These are phyloP conservation scores for Crithidia bombi DNA, from an alignment of 208 protist species.

Conservation along the genomic window DNA sequence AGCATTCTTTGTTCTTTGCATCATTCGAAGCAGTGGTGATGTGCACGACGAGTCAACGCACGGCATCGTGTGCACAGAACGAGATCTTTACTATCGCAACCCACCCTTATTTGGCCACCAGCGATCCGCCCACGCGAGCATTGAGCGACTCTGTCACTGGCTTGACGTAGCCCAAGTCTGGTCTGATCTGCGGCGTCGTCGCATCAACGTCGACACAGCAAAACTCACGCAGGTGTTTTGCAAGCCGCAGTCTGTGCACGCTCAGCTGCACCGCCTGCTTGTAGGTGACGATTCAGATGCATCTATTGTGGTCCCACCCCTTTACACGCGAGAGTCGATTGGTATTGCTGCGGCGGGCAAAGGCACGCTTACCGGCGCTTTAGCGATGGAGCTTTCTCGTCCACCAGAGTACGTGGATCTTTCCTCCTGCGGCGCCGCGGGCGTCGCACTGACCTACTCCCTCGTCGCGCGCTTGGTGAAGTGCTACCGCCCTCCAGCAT, in stretches of 20 bases:
- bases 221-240: neutral
- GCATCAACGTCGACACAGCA: neutral
- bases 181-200: neutral
- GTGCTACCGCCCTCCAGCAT: conserved; percentile 12
- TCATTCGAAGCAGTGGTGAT: conserved; percentile 4
- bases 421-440: conserved; percentile 3
- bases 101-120: conserved; percentile 57
- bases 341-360: conserved; percentile 48
- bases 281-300: neutral
- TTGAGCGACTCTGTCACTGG: conserved; percentile 40
- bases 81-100: conserved; percentile 81
- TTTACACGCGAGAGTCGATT: conserved; percentile 55
- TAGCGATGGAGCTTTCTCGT: conserved; percentile 32
- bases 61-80: conserved; percentile 53
- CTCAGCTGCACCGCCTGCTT: neutral
- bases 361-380: conserved; percentile 40
- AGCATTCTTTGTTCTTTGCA: conserved; percentile 18
- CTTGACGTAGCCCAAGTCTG: conserved; percentile 17
- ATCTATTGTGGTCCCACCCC: neutral
- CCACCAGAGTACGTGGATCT: conserved; percentile 19
- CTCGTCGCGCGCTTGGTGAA: conserved; percentile 19
- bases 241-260: conserved; percentile 6
- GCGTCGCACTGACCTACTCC: conserved; percentile 24
- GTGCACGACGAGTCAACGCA: neutral
- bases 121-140: conserved; percentile 28